These are phyloP conservation scores for Helminthosporium solani DNA, from an alignment of 2,329 filamentous ascomycete genomes.

Conservation along the genomic window DNA sequence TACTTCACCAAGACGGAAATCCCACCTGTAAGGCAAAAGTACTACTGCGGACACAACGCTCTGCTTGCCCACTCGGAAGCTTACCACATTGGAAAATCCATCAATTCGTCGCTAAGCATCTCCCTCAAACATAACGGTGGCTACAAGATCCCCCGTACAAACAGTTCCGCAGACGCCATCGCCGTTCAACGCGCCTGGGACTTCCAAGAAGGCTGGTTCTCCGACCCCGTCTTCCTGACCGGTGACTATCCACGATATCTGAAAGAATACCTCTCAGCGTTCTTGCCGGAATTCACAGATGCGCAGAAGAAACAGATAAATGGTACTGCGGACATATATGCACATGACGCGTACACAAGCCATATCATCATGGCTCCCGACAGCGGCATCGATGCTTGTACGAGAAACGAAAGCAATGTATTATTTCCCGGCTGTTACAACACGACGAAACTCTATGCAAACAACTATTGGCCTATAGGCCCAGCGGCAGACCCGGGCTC, in stretches of 20 bases:
- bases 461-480: constrained; percentile 36
- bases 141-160: constrained; percentile 40
- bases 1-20: constrained; percentile 43
- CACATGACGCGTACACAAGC: constrained; percentile 41
- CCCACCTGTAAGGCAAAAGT: constrained; percentile 33
- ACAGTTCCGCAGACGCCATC: constrained; percentile 35
- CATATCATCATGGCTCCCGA: constrained; percentile 39
- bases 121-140: constrained; percentile 42
- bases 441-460: constrained; percentile 33
- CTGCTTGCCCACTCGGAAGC: constrained; percentile 41
- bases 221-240: constrained; percentile 47
- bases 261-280: constrained; percentile 36
- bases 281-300: constrained; percentile 35
- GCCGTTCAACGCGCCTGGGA: constrained; percentile 40
- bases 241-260: constrained; percentile 47
- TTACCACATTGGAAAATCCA: constrained; percentile 47
- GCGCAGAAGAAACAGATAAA: constrained; percentile 35
- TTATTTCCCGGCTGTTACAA: constrained; percentile 40
- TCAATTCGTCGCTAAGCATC: constrained; percentile 42
- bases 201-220: constrained; percentile 47
- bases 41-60: constrained; percentile 40
- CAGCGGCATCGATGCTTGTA: constrained; percentile 41
- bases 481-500: constrained; percentile 32
- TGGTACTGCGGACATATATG: constrained; percentile 39
- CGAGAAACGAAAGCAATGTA: constrained; percentile 32